Percentiles rank a stretch among this genome's conserved stretches.
These are phyloP conservation scores for Sarocladium brachiariae DNA, from an alignment of 2,329 filamentous ascomycete species.

Conservation along the genomic window DNA sequence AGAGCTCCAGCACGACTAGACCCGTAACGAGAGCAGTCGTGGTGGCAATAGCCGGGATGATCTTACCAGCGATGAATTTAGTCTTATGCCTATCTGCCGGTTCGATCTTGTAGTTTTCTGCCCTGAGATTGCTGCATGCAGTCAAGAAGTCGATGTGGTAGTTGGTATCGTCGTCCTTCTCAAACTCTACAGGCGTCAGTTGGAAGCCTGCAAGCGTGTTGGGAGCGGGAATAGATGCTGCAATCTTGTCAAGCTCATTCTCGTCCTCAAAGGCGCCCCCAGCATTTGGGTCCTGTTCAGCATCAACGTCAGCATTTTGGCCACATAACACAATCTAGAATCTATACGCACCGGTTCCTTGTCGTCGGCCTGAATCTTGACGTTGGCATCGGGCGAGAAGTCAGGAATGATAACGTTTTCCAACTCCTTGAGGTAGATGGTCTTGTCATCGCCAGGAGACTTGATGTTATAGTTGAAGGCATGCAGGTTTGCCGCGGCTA, in stretches of 20 bases:
- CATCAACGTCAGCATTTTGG: neutral
- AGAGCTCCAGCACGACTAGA: conserved; percentile 84
- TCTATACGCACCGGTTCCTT: conserved; percentile 65
- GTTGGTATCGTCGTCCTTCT: conserved; percentile 98
- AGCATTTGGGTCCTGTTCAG: conserved; percentile 63
- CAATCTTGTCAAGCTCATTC: conserved; percentile 67
- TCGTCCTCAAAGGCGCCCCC: conserved; percentile 64
- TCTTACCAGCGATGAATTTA: conserved; percentile 99
- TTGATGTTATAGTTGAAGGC: conserved; percentile 98
- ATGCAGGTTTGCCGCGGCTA: conserved; percentile 84
- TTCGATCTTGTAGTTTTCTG: conserved; percentile 96
- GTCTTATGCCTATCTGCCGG: conserved; percentile 93
- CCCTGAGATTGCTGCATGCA: conserved; percentile 89
- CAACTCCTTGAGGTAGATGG: conserved; percentile 70
- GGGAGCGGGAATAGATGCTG: conserved; percentile 66
- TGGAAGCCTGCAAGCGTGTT: conserved; percentile 82
- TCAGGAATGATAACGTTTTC: conserved; percentile 94
- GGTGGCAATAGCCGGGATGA: conserved; percentile 96
- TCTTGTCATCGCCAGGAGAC: conserved; percentile 60
- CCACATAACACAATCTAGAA: neutral
- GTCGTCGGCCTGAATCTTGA: conserved; percentile 96
- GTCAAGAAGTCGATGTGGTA: conserved; percentile 99
- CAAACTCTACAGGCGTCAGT: conserved; percentile 87
- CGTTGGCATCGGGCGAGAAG: conserved; percentile 79
- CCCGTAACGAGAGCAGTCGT: conserved; percentile 95